Base-by-base conservation (phyloP, 306 rosid species). In the Fragaria iinumae region DNA sequence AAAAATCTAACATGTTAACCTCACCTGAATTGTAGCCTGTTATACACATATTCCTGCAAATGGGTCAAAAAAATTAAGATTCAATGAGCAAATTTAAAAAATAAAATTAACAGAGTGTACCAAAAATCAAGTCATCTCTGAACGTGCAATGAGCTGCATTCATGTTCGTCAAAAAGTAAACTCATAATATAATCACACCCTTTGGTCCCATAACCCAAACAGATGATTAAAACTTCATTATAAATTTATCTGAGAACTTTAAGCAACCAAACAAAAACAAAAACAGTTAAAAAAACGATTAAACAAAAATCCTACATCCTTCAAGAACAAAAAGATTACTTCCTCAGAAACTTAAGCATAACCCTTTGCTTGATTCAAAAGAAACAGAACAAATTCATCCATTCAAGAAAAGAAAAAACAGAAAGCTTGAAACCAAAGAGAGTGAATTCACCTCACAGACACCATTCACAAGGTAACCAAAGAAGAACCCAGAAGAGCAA, bases 401-500 rank as follows among this genome's bases (percentile, higher is more conserved):
- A 9, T 43, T 43, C 65, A 25, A 9, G 27, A 83, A 75, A 71
- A 67, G 1, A 75, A 68, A 76, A 79, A 80, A 74, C 56, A 62
- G 66, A 73, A 65, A 73, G 55, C 34, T 17, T 18, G 64, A 83
- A 36, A 83, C 38, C 21, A 73, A 36, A 75, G 27, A 79, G 78
- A 29, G 69, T 44, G 76, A 65, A 3, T 27, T 11, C 81, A 95
- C 98, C 97, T 95, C 98, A 75, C 98, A 95, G 75, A 95, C 67
- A 47, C 98, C 97, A 82, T 95, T 95, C 27, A 95, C 91, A 72
- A 92, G 94, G 69, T 95, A 95, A 16, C 98, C 97, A 80, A 95
- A 95, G 95, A 95, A 95, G 82, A 95, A 95, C 8, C 98, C 98
- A 63, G 92, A 89, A 41, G 98, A 92, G 81, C 97, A 95, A 77